Conservation (phyloP, 106 monocot species). For the Acorus calamus region DNA sequence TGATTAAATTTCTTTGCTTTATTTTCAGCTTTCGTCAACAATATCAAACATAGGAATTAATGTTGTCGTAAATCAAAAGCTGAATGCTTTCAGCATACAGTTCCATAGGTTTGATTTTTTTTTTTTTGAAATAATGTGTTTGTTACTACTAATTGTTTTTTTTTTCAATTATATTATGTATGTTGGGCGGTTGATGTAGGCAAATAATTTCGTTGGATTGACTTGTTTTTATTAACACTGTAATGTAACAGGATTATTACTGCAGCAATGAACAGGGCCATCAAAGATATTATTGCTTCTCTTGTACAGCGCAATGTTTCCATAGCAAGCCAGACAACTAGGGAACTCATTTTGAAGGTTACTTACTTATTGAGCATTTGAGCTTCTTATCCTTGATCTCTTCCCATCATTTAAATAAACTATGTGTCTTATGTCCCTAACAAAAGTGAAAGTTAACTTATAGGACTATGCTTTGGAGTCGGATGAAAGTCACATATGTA, state of each 20-base stretch:
- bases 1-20: conserved; percentile 3
- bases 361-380: not conserved
- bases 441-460: not conserved
- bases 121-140: not conserved
- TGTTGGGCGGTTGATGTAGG: not conserved
- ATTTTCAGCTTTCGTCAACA: conserved; percentile 48
- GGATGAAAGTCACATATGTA: conserved; percentile 59
- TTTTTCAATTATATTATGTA: not conserved
- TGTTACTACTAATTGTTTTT: not conserved
- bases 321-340: conserved; percentile 85
- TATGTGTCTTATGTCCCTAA: conserved; percentile 7
- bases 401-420: not conserved
- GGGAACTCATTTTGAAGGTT: conserved; percentile 93
- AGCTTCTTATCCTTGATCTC: not conserved
- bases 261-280: conserved; percentile 72
- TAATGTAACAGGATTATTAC: conserved; percentile 46
- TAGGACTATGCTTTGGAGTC: conserved; percentile 93
- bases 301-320: conserved; percentile 98
- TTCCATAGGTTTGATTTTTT: conserved; percentile 40
- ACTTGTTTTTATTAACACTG: not conserved
- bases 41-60: conserved; percentile 52
- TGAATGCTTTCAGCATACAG: conserved; percentile 63
- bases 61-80: conserved; percentile 75
- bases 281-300: conserved; percentile 69
- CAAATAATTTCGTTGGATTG: not conserved